Base-by-base conservation (phyloP, 768 basidiomycete species). In the Lyophyllum atratum region DNA sequence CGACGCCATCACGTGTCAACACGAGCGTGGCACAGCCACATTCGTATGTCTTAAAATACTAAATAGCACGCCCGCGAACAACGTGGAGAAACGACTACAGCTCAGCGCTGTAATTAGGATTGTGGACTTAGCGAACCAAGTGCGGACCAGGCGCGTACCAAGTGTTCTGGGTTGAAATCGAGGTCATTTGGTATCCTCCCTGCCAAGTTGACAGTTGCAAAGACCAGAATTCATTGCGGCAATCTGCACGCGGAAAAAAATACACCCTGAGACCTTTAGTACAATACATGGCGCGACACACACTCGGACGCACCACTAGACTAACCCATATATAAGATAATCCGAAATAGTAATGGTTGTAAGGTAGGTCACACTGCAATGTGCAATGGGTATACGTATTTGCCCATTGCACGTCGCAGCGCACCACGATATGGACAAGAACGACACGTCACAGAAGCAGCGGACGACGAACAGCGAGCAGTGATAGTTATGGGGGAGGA, bases 241-340 rank as follows among this genome's bases (percentile, higher is more conserved):
- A n/a, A 45, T 11, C 25, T 31, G 15, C 26, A 25, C 10, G 22
- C 31, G 7, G 17, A 51, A 52, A 58, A 45, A 58, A 47, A 58
- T 58, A 58, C 54, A 61, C 33, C 37, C 33, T 6, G 39, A 39
- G 45, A 46, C 49, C 26, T 51, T 52, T 48, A 34, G 54, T 58
- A 58, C 54, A 52, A 58, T 61, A 61, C 56, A 61, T 55, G 54
- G 54, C 60, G 54, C 44, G 50, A 46, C 9, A n/a, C 39, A 34
- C 12, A 42, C 37, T 45, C 48, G 47, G 52, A 47, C 54, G 12
- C 60, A 46, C 45, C 51, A 61, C 56, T 49, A 61, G 49, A 61
- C 56, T 58, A 58, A 61, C 45, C 52, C 53, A 51, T 53, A 43
- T 58, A 52, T 61, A 61, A 14, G 53, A 61, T 58, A 49, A 55